Evolutionary conservation across 345 rosid species (phyloP), one percentile per base, ranked within the genome.

Genomic region (Salix exigua): DNA sequence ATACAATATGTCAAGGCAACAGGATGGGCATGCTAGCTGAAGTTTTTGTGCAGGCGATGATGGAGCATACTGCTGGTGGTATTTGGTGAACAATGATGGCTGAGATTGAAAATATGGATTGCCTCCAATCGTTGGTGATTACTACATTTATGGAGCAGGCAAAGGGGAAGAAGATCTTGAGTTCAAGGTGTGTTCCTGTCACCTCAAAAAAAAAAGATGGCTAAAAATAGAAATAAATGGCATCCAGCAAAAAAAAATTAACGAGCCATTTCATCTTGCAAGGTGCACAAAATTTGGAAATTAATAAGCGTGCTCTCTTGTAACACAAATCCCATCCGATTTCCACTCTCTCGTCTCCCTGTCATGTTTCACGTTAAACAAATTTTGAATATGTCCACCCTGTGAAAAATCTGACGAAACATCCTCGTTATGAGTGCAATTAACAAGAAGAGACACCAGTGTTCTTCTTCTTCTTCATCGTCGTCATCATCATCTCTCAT

Each of bases 311-410:
- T 55, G 61, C 11, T 55, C 61, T 55, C 33, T 28, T 60, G 4
- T 37, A 33, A 72, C 40, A 62, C 28, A 64, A 44, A 48, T 33
- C 64, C 31, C 48, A 74, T 28, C 60, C 69, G 37, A 18, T 70
- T 64, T 44, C 35, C 55, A 53, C 35, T 21, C 25, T 40, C 46
- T 70, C 66, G 66, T 25, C 25, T 6, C 37, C 35, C 25, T 64
- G 28, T 64, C 58, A 83, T 44, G 62, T 79, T 83, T 87, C 79
- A 42, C 86, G 86, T 78, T 60, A 82, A 1, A 83, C 80, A 66
- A 40, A 68, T 70, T 83, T 84, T 82, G 88, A 82, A 83, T 53
- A 21, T 40, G 85, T 86, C 85, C 70, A 79, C 50, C 44, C 48
- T 65, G 21, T 68, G 72, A 78, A 55, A 75, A 62, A 73, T 31